Evolutionary conservation across 441 rosid species (phyloP), one percentile per base, ranked within the genome.

Genomic region (Bruguiera hainesii): DNA sequence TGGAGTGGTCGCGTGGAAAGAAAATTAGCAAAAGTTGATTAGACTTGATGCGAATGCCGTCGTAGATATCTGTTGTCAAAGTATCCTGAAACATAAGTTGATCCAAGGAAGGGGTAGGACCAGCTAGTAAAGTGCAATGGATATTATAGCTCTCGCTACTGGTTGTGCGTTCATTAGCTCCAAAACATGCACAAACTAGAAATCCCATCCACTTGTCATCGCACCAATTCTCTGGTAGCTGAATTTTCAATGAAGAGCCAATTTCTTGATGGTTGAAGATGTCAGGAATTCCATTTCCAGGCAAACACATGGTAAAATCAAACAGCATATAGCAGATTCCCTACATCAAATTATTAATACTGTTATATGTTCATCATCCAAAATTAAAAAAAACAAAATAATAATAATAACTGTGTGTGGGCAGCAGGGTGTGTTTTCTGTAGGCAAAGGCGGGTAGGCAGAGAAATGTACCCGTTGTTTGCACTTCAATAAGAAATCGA

Each of bases 31-130:
- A 52, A 19, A 52, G 26, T 52, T 52, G 56, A 10, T 52, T 26
- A 20, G 56, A 52, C 11, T 20, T 7, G 56, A 52, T 20, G 23
- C 56, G 8, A 1, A 23, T 7, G 25, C 26, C 56, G 8, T 7
- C 5, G 11, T 10, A 2, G 3, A 52, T 2, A 3, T 3, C 0
- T 19, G 25, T 7, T 1, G 0, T 0, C 11, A 23, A 0, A 1
- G 56, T 23, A 2, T 52, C 56, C 25, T 20, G 56, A 52, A 52
- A 52, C 25, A n/a, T 6, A 3, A 0, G 26, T n/a, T 52, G 21
- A 52, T 7, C 0, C 13, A 52, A n/a, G 8, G 21, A n/a, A 52
- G 26, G 56, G 9, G 21, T 9, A 52, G 56, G 26, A 7, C 56
- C 26, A 7, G 26, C 56, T 52, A 6, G 25, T 52, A 52, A 52